phyloP scores from a whole-genome alignment of 2,329 filamentous ascomycete species.

The Clarireedia hainanense region DNA sequence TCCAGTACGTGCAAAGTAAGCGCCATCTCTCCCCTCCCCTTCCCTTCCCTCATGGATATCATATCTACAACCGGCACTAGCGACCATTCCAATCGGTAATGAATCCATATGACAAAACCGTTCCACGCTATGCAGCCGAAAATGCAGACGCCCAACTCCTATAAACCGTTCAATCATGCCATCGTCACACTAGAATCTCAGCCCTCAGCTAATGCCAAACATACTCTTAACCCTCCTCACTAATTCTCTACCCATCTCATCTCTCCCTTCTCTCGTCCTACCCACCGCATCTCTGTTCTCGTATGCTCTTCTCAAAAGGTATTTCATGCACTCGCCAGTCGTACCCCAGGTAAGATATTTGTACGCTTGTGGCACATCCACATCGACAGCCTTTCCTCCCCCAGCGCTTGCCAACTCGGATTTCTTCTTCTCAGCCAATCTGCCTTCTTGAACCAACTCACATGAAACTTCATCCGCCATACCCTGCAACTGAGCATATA shows the following conservation, averaged over 20 bases:
- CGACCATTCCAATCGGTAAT: no score
- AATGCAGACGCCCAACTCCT: no score
- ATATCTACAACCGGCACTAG: no score
- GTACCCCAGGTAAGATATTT: constrained; percentile 66
- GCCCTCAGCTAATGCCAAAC: constrained; percentile 26
- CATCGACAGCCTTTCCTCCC: constrained; percentile 14
- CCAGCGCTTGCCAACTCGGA: constrained; percentile 16
- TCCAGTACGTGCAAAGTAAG: no score
- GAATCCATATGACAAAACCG: no score
- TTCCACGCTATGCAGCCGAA: no score
- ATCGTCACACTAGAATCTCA: no score
- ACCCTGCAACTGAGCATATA: constrained; percentile 78
- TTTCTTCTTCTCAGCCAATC: constrained; percentile 21
- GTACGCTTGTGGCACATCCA: constrained; percentile 49
- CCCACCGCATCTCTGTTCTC: constrained; percentile 68
- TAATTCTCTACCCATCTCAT: constrained; percentile 56
- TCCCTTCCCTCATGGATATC: no score
- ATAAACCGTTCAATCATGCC: no score
- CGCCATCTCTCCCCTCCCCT: no score
- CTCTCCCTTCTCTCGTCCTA: constrained; percentile 51
- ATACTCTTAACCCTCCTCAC: constrained; percentile 43
- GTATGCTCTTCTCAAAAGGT: constrained; percentile 57
- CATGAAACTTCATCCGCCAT: constrained; percentile 93
- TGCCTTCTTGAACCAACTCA: constrained; percentile 36
- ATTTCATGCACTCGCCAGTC: constrained; percentile 74